Base-by-base conservation (phyloP, 2,329 filamentous ascomycete genomes). In the Cyanodermella asteris region DNA sequence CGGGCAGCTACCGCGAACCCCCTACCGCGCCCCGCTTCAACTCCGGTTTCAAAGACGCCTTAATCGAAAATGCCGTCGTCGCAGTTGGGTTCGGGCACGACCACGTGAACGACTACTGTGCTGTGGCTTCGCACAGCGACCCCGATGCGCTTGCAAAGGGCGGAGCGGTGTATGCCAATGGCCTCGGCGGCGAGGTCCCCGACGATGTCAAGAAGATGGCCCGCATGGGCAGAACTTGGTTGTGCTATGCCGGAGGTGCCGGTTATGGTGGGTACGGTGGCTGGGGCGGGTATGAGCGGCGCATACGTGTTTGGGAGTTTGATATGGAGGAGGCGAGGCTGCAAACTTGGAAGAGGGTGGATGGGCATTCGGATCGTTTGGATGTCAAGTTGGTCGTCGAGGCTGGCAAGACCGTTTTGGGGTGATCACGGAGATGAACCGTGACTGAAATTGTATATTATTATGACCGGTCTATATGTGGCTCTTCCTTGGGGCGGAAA, bases 31-130 rank as follows among this genome's bases (percentile, higher is more conserved):
- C 87, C 0, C 59, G 57, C 1, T 91, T 75, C 47, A 97, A 97
- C 46, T 77, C 78, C 7, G 73, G 78, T n/a, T 94, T 97, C 55
- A 74, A 73, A 33, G 73, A 91, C 42, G 84, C 80, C 3, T 59
- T 97, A 6, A 68, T 90, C 6, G 72, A 90, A 37, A 68, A 91
- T 46, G 77, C 77, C 17, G 61, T 97, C 17, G 61, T 81, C 29
- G 72, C 87, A 53, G 77, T 91, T 33, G 84, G 77, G 39, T 90
- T 78, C 42, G 84, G 84, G 44, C 84, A 94, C 45, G 87, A 97
- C 42, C 87, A 97, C 43, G 84, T 75, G 35, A 97, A 97, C 44
- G 87, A 97, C 42, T 94, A 93, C 47, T 97, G 87, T 47, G 71
- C 20, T 12, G n/a, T n/a, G n/a, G n/a, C n/a, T n/a, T n/a, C n/a